Evolutionary conservation across 805 yeast species (phyloP), one percentile per base, ranked within the genome.

Genomic region (Spencermartinsiella europaea): DNA sequence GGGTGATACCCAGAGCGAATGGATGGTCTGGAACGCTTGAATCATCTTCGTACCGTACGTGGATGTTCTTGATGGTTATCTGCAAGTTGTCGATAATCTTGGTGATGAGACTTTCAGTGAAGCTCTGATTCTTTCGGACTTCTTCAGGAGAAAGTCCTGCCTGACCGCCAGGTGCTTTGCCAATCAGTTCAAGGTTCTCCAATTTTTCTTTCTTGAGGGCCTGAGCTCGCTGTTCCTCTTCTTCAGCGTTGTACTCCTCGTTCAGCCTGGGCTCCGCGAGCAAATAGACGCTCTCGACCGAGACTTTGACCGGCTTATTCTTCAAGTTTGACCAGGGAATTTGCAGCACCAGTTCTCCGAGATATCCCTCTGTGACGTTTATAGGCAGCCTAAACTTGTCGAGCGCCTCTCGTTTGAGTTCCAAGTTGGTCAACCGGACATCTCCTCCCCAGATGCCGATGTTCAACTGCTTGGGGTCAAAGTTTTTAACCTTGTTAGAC

Each of bases 381-480:
- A 93, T 67, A 1, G 99, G 99, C 34, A 95, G 67, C 51, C 85
- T 79, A 53, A 93, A 75, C 56, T 84, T 77, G 65, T 95, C 99
- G 40, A 93, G 71, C 2, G 96, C 88, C 69, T 90, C 97, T 51
- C 85, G 83, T 66, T 86, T 88, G 49, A 93, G 71, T 47, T 82
- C 76, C 51, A 95, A 74, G 62, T 90, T 81, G 51, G 74, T 75
- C 45, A 93, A 71, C 62, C 86, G 86, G 25, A 90, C 98, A 70
- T 93, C 98, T 33, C 99, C 99, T 58, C 89, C 80, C 96, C 98
- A 90, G 28, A 93, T 89, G 3, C 98, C 99, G 46, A 93, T 90
- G 57, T 93, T 90, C 59, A 93, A 70, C 61, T 93, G 96, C 55
- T 85, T 86, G 15, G 98, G 89, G 68, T 93, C 99, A 65, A 93